Conservation (phyloP, 495 filamentous ascomycete genomes). For the Neurospora sp. region DNA sequence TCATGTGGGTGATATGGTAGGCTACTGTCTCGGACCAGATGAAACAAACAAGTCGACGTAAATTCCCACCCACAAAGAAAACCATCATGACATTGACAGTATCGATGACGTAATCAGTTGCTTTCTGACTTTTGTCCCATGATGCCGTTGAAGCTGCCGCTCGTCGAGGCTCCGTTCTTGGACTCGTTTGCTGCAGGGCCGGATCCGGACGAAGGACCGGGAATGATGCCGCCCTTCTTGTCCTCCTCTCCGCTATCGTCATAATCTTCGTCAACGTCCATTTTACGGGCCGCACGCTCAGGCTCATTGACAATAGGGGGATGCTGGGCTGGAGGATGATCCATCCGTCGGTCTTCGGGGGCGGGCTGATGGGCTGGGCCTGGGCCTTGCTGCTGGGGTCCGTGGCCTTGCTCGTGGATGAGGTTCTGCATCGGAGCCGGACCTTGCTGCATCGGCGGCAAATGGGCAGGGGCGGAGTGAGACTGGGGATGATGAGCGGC, state of each 20-base stretch:
- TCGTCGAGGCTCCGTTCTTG: constrained; percentile 37
- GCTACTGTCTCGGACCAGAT: not conserved
- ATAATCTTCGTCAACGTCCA: constrained; percentile 96
- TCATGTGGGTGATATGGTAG: not conserved
- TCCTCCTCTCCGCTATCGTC: constrained; percentile 87
- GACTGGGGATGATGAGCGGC: constrained; percentile 76
- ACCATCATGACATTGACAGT: not conserved
- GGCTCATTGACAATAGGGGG: constrained; percentile 43
- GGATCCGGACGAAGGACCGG: constrained; percentile 19
- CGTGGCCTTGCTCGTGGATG: constrained; percentile 38
- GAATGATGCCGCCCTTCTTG: constrained; percentile 41
- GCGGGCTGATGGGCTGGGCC: constrained; percentile 27
- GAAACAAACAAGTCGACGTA: not conserved
- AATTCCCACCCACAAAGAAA: not conserved
- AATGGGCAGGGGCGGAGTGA: constrained; percentile 57
- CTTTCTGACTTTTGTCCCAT: constrained; percentile 35
- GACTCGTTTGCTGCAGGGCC: constrained; percentile 23
- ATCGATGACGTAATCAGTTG: constrained; percentile 6
- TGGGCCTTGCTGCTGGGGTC: constrained; percentile 34
- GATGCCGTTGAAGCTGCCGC: constrained; percentile 34
- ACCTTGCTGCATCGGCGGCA: constrained; percentile 56
- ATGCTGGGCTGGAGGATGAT: constrained; percentile 38
- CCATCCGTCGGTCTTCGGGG: constrained; percentile 38
- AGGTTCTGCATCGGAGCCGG: constrained; percentile 46
- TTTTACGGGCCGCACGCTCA: constrained; percentile 82